Percentiles rank a stretch among this genome's conserved stretches.
phyloP scores from a whole-genome alignment of 148 eudicot genomes.

The Camellia lanceoleosa region DNA sequence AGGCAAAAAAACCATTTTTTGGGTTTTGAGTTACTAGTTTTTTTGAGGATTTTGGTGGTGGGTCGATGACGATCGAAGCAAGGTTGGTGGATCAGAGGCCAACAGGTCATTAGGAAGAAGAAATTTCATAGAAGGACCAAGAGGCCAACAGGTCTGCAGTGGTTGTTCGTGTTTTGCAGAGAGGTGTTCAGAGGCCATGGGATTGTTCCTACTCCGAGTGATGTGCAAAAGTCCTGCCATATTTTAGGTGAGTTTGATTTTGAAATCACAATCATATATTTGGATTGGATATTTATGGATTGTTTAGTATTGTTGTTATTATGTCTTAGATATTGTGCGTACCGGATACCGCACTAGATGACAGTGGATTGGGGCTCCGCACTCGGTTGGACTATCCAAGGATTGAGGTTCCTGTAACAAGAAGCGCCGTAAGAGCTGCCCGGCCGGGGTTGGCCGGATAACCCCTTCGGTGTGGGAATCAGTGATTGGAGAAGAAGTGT shows the following conservation, averaged over 20 bases:
- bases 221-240: slow-evolving; percentile 47
- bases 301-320: not conserved
- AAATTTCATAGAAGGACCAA: slow-evolving; percentile 24
- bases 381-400: no score
- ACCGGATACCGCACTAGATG: no score
- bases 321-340: not conserved
- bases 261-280: not conserved
- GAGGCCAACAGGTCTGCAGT: slow-evolving; percentile 35
- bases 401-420: no score
- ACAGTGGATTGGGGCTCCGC: no score
- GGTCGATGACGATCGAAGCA: slow-evolving; percentile 32
- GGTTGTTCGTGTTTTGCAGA: slow-evolving; percentile 45
- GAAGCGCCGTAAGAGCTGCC: no score
- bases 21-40: not conserved
- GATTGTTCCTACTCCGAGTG: slow-evolving; percentile 49
- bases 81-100: slow-evolving; percentile 27
- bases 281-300: not conserved
- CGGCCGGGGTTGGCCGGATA: no score
- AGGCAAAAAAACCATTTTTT: no score
- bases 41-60: not conserved
- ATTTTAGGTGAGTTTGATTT: slow-evolving; percentile 46
- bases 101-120: no score
- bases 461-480: no score
- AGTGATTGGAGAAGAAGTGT: no score
- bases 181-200: slow-evolving; percentile 68